Evolutionary conservation across 805 yeast species (phyloP), one percentile per base, ranked within the genome.

Genomic region (Yueomyces sp.): DNA sequence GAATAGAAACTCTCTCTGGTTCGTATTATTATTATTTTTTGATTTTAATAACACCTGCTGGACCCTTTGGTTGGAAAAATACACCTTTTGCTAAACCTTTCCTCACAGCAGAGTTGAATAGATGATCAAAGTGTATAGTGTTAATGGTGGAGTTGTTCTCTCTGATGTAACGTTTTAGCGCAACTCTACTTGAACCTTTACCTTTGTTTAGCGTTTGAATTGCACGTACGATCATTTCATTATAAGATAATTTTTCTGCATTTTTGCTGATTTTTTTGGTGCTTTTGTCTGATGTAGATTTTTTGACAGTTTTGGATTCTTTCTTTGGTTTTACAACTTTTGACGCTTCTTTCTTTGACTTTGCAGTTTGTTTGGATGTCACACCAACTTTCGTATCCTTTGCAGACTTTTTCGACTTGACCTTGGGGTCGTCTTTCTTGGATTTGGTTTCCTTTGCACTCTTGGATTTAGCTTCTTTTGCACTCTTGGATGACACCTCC

Each of bases 1-100:
- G 19, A 19, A 19, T 19, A 19, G 19, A 19, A 19, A 19, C 19
- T 19, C 19, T 19, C 19, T 19, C 19, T 19, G 19, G 19, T 19
- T 19, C 19, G 19, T 19, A 19, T 19, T 19, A 19, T 19, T 19
- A 19, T 19, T 19, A 19, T 19, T 19, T 19, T 19, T 19, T 19
- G 19, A 19, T 19, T 45, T 49, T 60, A 50, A 61, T 49, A 19
- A 59, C 47, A 34, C 60, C 61, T 8, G 66, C 52, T 26, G 95
- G 81, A 40, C 95, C 95, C 67, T 85, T 85, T 60, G 94, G 94
- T 66, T 84, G 94, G 40, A 72, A 60, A 51, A 85, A 83, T 42
- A 75, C 81, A 40, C 83, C 90, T n/a, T 76, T 60, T 48, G 73
- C 77, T 47, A 86, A 90, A 51, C 94, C 94, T 61, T 77, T 80